A percentile compares a stretch with the other conserved stretches of the same genome.
These are phyloP conservation scores for Clavaria fumosa DNA, from an alignment of 768 basidiomycete species.

Conservation along the genomic window DNA sequence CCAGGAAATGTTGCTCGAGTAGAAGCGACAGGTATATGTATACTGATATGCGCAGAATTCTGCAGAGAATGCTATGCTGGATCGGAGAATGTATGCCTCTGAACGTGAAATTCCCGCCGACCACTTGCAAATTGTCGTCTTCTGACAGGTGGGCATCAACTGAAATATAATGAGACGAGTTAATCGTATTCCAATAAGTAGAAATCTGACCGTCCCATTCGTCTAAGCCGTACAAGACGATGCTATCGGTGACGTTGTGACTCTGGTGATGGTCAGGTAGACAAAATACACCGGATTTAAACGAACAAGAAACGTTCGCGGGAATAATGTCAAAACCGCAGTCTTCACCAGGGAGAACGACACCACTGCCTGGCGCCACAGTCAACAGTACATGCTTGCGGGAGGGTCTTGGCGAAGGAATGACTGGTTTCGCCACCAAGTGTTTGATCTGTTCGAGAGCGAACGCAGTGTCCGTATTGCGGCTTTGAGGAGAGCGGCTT, in stretches of 20 bases:
- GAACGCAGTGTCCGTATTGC: constrained; percentile 7
- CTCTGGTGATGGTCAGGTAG: constrained; percentile 21
- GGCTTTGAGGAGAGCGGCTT: constrained; percentile 8
- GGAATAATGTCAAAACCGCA: constrained; percentile 26
- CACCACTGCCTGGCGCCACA: constrained; percentile 24
- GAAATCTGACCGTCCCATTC: constrained; percentile 33
- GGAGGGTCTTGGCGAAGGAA: constrained; percentile 13
- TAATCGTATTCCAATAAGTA: neutral
- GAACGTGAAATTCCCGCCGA: constrained; percentile 51
- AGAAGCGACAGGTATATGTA: constrained; percentile 42
- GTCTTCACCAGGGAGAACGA: constrained; percentile 21
- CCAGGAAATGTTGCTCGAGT: constrained; percentile 44
- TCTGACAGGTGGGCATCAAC: constrained; percentile 1
- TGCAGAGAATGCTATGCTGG: constrained; percentile 30
- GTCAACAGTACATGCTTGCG: constrained; percentile 38
- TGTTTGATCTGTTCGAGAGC: constrained; percentile 15
- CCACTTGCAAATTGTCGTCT: constrained; percentile 22
- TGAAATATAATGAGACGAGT: too few species aligned
- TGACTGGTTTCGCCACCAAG: constrained; percentile 15
- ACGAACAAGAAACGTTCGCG: constrained; percentile 28
- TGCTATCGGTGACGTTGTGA: constrained; percentile 14
- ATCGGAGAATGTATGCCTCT: constrained; percentile 26
- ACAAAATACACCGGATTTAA: constrained; percentile 25
- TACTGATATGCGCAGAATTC: constrained; percentile 34
- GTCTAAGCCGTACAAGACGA: constrained; percentile 33